phyloP scores from a whole-genome alignment of 345 rosid genomes.

The Syzygium aromaticum region DNA sequence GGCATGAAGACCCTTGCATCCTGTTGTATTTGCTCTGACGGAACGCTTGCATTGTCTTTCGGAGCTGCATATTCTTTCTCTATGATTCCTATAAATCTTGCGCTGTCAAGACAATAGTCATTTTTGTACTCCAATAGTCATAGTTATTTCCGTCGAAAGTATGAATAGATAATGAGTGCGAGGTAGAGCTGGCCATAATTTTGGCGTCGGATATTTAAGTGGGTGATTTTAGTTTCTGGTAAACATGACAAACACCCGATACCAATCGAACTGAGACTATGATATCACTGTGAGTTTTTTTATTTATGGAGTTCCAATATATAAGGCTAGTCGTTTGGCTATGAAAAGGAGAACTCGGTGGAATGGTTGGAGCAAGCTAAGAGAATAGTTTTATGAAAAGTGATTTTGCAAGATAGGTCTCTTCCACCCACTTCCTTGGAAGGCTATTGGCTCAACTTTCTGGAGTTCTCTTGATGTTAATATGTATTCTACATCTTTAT shows the following conservation, averaged over 20 bases:
- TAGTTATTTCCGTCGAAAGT: neutral
- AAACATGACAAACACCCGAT: neutral
- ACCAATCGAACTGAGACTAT: neutral
- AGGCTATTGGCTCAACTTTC: neutral
- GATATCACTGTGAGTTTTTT: neutral
- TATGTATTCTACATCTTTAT: neutral
- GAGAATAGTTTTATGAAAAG: neutral
- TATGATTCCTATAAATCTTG: neutral
- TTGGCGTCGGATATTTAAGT: rapidly evolving
- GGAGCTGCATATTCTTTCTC: neutral
- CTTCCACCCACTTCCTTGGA: neutral
- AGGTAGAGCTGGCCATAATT: neutral
- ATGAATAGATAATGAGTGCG: neutral
- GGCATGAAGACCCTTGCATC: neutral
- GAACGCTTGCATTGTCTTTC: neutral
- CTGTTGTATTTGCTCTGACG: rapidly evolving
- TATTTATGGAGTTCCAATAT: neutral
- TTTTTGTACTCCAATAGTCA: neutral
- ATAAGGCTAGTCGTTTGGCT: neutral
- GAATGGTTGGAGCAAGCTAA: neutral
- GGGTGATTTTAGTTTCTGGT: rapidly evolving
- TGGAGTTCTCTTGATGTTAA: neutral
- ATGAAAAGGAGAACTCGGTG: neutral
- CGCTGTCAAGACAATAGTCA: neutral
- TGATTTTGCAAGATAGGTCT: neutral